phyloP scores from a whole-genome alignment of 1,284 basidiomycete species.

The Grifola frondosa region DNA sequence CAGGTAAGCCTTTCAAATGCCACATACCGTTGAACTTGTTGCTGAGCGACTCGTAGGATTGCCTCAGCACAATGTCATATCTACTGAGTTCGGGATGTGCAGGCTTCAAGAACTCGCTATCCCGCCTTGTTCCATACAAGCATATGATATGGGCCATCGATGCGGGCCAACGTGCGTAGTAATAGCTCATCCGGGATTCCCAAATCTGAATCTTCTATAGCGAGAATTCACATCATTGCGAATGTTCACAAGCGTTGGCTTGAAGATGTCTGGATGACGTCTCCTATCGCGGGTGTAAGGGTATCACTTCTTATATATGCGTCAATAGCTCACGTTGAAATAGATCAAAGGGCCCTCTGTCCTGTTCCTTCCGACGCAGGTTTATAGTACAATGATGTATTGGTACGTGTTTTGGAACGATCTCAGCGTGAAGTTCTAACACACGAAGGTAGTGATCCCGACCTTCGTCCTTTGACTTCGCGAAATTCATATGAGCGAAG shows the following conservation, averaged over 20 bases:
- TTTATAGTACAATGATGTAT: slow-evolving; percentile 21
- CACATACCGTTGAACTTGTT: no score
- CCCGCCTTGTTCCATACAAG: slow-evolving; percentile 50
- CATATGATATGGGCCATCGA: slow-evolving; percentile 53
- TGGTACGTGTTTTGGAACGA: slow-evolving; percentile 23
- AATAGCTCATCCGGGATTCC: not conserved
- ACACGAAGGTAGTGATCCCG: slow-evolving; percentile 21
- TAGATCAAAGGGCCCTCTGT: slow-evolving; percentile 27
- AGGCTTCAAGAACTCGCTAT: slow-evolving; percentile 24
- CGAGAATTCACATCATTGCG: slow-evolving; percentile 31
- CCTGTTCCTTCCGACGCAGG: slow-evolving; percentile 27
- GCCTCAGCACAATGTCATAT: no score
- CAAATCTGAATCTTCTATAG: slow-evolving; percentile 27
- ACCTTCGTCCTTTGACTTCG: slow-evolving; percentile 16
- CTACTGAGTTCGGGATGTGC: no score
- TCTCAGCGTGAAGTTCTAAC: slow-evolving; percentile 1
- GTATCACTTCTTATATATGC: no score
- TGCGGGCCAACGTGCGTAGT: slow-evolving; percentile 35
- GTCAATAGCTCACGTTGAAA: not conserved
- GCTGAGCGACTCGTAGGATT: no score
- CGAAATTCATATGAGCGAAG: slow-evolving; percentile 19
- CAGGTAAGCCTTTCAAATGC: no score
- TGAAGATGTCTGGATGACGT: slow-evolving; percentile 43
- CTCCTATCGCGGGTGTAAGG: slow-evolving; percentile 16
- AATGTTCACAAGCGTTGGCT: slow-evolving; percentile 49